Conservation (phyloP, 2,329 filamentous ascomycete species). For the Ceratocystis papillata region DNA sequence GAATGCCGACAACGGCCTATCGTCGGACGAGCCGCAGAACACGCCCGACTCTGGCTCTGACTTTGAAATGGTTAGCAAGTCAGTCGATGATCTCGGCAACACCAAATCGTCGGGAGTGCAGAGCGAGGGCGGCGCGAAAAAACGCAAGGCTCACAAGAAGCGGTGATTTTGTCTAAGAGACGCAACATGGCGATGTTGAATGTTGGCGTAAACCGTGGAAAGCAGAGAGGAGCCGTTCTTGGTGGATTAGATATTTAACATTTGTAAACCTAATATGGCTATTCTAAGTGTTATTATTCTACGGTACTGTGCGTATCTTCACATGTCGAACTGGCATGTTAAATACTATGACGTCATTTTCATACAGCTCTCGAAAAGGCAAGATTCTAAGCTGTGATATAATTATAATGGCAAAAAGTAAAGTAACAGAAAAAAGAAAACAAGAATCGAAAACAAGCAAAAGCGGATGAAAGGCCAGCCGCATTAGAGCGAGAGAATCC, state of each 20-base stretch:
- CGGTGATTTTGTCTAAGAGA: slow-evolving; percentile 30
- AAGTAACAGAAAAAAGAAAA: not conserved
- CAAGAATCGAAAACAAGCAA: not conserved
- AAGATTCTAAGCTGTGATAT: not conserved
- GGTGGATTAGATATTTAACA: not conserved
- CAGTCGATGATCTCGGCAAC: slow-evolving; percentile 32
- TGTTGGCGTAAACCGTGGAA: not conserved
- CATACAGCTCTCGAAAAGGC: not conserved
- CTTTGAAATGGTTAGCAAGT: slow-evolving; percentile 53
- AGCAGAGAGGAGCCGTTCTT: not conserved
- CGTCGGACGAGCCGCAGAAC: slow-evolving; percentile 39
- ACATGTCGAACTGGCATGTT: not conserved
- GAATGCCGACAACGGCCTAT: slow-evolving; percentile 32
- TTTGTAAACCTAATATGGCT: not conserved
- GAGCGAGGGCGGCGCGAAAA: slow-evolving; percentile 38
- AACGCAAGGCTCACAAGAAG: slow-evolving; percentile 44
- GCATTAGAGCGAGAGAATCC: not conserved
- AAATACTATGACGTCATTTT: not conserved
- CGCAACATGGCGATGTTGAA: not conserved
- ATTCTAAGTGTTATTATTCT: not conserved
- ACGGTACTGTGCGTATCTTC: not conserved
- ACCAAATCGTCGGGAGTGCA: slow-evolving; percentile 42
- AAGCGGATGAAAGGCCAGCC: no score
- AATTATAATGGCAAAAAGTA: not conserved
- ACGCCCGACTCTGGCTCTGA: slow-evolving; percentile 47